Base-by-base conservation (phyloP, 257 asterid species). In the Orobanche coerulescens region DNA sequence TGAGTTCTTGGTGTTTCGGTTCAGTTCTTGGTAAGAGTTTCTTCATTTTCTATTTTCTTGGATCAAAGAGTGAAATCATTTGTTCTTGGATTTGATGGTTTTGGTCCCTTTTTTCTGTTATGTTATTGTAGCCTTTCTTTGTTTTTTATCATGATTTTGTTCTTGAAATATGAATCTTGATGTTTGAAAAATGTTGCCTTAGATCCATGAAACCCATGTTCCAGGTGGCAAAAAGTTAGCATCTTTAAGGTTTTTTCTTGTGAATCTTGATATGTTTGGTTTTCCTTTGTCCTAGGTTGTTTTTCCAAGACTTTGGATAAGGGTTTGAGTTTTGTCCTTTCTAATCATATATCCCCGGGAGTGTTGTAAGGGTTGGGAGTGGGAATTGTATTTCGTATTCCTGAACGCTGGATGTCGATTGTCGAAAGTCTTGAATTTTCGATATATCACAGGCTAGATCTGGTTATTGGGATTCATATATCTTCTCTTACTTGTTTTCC, bases 171-270 rank as follows among this genome's bases (percentile, higher is more conserved):
- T 84, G 72, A 65, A 47, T 60, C 64, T 72, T 66, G 69, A 68
- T 64, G 39, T 47, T 55, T 42, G 61, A 25, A 47, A n/a, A n/a
- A n/a, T n/a, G n/a, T n/a, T n/a, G n/a, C n/a, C n/a, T n/a, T n/a
- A n/a, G 87, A 84, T 84, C 94, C 89, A 69, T 76, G 92, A 79
- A 79, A 82, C 86, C 80, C 68, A 72, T 69, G 70, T 75, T 71
- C 76, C 90, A 78, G 69, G 83, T 80, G 86, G 73, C 85, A 67
- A 74, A 76, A 79, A 84, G 85, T 69, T 70, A 9, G 22, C 28
- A 73, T 68, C 82, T 72, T 75, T 64, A 23, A 76, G 71, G 75
- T 64, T 7, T 70, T 79, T 80, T 46, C 88, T 68, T 77, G 91
- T 82, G 90, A 84, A 73, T 80, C 78, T 75, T 73, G 80, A 31